A percentile compares a stretch with the other conserved stretches of the same genome.
phyloP scores from a whole-genome alignment of 78 protist species.

The Isochrysis galbana region DNA sequence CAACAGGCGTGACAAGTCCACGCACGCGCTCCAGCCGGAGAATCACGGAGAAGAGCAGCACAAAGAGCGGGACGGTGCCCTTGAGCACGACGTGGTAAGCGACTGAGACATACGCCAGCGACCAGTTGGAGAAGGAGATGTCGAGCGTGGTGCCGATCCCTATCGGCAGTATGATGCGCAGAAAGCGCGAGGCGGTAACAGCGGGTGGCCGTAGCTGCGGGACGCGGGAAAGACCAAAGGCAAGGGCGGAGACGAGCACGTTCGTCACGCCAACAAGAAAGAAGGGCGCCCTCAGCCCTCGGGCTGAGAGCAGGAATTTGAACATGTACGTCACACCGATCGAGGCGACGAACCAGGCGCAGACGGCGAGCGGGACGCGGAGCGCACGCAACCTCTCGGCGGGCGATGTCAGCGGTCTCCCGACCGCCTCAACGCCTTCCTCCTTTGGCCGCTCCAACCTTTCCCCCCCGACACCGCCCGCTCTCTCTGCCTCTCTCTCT shows the following conservation, averaged over 20 bases:
- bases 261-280: neutral
- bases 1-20: neutral
- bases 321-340: neutral
- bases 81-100: neutral
- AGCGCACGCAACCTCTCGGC: too few relatives aligned
- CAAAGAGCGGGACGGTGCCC: neutral
- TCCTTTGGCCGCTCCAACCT: too few relatives aligned
- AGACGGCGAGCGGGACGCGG: neutral
- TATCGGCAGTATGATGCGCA: neutral
- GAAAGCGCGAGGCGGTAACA: neutral
- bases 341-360: neutral
- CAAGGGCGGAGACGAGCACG: neutral
- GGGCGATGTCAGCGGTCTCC: too few relatives aligned
- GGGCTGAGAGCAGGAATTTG: neutral
- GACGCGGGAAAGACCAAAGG: neutral
- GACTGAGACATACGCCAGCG: neutral
- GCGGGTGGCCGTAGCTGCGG: neutral
- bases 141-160: neutral
- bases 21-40: neutral
- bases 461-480: too few relatives aligned
- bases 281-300: neutral
- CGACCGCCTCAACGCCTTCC: too few relatives aligned
- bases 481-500: too few relatives aligned
- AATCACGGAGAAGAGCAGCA: neutral
- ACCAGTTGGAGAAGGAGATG: slow-evolving; percentile 12